These are phyloP conservation scores for Fagopyrum homotropicum DNA, from an alignment of 148 eudicot genomes.

Conservation along the genomic window DNA sequence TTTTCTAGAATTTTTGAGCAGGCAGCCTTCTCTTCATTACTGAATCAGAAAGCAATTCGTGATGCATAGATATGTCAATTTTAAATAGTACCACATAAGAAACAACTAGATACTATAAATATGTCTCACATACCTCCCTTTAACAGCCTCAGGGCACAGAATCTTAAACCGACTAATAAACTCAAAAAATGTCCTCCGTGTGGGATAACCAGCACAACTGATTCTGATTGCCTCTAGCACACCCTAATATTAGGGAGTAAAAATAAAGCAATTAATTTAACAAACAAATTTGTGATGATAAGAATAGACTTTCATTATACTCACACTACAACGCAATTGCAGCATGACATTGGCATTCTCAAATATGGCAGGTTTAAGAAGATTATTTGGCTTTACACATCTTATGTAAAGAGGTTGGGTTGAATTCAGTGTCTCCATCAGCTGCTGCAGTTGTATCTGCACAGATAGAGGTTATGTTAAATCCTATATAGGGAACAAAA, in stretches of 20 bases:
- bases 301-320: slow-evolving; percentile 26
- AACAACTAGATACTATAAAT: slow-evolving; percentile 8
- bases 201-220: slow-evolving; percentile 96
- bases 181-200: slow-evolving; percentile 80
- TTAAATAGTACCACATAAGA: neutral
- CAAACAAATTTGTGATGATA: neutral
- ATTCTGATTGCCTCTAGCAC: slow-evolving; percentile 98
- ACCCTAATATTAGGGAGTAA: slow-evolving; percentile 53
- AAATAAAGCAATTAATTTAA: slow-evolving; percentile 11
- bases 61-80: neutral
- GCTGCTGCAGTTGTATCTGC: slow-evolving; percentile 87
- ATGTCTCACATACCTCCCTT: slow-evolving; percentile 54
- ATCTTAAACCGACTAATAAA: slow-evolving; percentile 74
- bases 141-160: slow-evolving; percentile 75
- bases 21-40: slow-evolving; percentile 58
- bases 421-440: slow-evolving; percentile 93
- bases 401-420: slow-evolving; percentile 98
- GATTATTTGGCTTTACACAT: slow-evolving; percentile 99
- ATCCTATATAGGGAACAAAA: neutral
- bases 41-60: slow-evolving; percentile 23
- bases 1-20: slow-evolving; percentile 81
- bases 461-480: slow-evolving; percentile 14
- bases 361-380: slow-evolving; percentile 84
- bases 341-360: slow-evolving; percentile 94
- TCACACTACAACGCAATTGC: slow-evolving; percentile 99